Evolutionary conservation across 345 rosid species (phyloP), one percentile per base, ranked within the genome.

Genomic region (Diplotaxis tenuifolia): DNA sequence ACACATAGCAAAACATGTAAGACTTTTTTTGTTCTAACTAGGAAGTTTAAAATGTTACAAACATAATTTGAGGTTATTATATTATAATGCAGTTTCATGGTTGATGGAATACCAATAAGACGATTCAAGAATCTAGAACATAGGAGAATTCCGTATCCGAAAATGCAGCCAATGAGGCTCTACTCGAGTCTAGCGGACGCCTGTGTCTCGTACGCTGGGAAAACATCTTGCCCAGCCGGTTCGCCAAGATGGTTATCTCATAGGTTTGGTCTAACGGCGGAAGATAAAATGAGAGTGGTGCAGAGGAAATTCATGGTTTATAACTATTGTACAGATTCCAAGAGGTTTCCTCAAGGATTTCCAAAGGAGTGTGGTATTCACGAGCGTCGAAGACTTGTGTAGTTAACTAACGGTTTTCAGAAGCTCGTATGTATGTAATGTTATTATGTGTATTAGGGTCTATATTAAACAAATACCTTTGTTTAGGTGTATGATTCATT

Each of bases 81-180:
- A n/a, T 69, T 29, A 52, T 57, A n/a, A 55, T 70, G 19, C 75
- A 84, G 92, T 7, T 81, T 83, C 83, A 72, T 65, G n/a, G 82
- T 84, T 9, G 92, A 88, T 65, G 83, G 78, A 3, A 74, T 71
- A 0, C 84, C 89, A 5, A 74, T 88, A 16, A 78, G 91, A 63
- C 71, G 81, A 47, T 89, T 87, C 83, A 85, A 80, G 83, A 89
- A 85, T 71, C 64, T 84, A 50, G 83, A 87, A 62, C 65, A 84
- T 14, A 68, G 50, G 0, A 84, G 89, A 0, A 72, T 89, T 9
- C 80, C 78, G 0, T 87, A 70, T 70, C 95, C 90, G 7, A 85
- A 67, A 72, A 73, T 62, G 72, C 92, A 89, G 45, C 71, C 90
- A 10, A 87, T 89, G 95, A 82, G 83, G 70, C 59, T 85, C 5